Conservation (phyloP, 1,139 yeast genomes). For the Zygoascus meyerae region DNA sequence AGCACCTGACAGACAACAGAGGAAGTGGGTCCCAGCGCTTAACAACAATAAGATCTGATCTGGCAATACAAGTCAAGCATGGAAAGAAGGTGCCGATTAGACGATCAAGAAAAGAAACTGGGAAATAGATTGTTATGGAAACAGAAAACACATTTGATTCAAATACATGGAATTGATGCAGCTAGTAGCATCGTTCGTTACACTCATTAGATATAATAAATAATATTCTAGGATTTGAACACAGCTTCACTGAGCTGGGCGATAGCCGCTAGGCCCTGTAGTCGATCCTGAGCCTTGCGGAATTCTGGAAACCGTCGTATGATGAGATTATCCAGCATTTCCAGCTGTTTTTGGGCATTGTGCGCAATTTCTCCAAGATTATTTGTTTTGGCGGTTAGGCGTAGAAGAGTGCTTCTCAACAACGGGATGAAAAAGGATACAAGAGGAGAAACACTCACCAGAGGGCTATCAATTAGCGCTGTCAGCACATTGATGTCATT, state of each 20-base stretch:
- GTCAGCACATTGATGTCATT: constrained; percentile 11
- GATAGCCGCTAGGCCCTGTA: constrained; percentile 24
- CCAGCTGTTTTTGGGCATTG: constrained; percentile 13
- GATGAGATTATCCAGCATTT: constrained; percentile 18
- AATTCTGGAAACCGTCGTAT: constrained; percentile 21
- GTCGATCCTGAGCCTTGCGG: constrained; percentile 14
- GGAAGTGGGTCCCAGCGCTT: no score
- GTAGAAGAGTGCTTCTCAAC: constrained; percentile 18
- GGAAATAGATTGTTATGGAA: no score
- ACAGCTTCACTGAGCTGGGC: constrained; percentile 14
- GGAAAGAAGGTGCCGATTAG: no score
- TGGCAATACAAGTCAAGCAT: no score
- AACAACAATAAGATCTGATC: no score
- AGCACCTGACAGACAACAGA: no score
- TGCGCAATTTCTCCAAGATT: neutral
- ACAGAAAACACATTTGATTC: no score
- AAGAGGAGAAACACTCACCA: constrained; percentile 27
- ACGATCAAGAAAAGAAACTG: no score
- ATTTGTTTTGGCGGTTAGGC: neutral
- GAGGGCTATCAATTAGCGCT: constrained; percentile 26
- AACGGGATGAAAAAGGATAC: constrained; percentile 23
- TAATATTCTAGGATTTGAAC: neutral
- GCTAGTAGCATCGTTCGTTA: neutral
- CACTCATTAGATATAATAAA: neutral
- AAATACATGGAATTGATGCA: neutral